These are phyloP conservation scores for Taiozyma sp. DNA, from an alignment of 1,139 yeast genomes.

Conservation along the genomic window DNA sequence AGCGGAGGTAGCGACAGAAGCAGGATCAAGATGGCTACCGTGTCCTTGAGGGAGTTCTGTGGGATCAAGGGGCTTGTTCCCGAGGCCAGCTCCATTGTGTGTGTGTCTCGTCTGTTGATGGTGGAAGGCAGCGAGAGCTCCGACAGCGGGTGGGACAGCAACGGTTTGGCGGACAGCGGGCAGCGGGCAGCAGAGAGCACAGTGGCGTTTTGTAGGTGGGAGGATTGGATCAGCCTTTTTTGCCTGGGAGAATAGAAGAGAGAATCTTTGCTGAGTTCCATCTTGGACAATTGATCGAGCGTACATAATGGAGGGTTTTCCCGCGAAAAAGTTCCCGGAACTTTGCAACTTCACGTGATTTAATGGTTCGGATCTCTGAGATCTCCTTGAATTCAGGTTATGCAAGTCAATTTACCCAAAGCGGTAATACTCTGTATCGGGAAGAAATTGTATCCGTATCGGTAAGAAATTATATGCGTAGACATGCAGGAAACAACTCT, in stretches of 20 bases:
- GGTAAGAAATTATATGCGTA: neutral
- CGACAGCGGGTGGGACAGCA: neutral
- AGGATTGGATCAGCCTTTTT: no score
- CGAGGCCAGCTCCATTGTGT: neutral
- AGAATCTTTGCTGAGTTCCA: no score
- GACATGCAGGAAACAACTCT: neutral
- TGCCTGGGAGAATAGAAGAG: no score
- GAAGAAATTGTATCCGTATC: no score
- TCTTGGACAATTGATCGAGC: no score
- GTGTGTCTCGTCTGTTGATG: neutral
- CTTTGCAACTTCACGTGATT: no score
- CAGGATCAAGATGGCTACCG: conserved; percentile 39
- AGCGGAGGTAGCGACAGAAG: conserved; percentile 38
- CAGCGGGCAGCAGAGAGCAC: neutral
- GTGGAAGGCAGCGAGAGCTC: neutral
- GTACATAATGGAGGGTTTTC: neutral
- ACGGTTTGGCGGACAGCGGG: neutral
- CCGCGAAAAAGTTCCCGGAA: neutral
- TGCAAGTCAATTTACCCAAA: neutral
- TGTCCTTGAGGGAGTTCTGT: conserved; percentile 38
- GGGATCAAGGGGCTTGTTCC: conserved; percentile 25
- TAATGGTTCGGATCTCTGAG: neutral
- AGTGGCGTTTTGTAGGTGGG: no score
- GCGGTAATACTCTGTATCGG: neutral
- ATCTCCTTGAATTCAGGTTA: neutral